phyloP scores from a whole-genome alignment of 2,329 filamentous ascomycete species.

The Lithohypha guttulata region DNA sequence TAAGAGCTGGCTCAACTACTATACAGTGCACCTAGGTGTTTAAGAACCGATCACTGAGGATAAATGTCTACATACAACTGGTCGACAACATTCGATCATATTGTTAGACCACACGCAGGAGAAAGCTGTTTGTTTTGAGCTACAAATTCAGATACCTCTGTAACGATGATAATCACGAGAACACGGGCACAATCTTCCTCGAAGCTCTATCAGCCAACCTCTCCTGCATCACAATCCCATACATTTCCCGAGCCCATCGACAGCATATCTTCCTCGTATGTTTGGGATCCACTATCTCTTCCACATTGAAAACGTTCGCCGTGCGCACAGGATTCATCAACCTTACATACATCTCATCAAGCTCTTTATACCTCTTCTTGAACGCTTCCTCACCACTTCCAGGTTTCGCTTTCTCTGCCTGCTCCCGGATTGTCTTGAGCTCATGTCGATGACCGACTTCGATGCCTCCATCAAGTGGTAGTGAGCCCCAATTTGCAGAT shows the following conservation, averaged over 20 bases:
- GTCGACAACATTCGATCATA: no score
- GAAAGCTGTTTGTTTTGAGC: no score
- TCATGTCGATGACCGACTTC: slow-evolving; percentile 54
- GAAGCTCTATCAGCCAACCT: slow-evolving; percentile 34
- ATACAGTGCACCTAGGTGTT: no score
- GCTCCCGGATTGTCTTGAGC: slow-evolving; percentile 37
- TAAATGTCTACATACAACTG: no score
- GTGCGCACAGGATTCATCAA: slow-evolving; percentile 56
- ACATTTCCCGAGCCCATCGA: slow-evolving; percentile 47
- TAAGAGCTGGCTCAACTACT: no score
- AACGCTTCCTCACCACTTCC: slow-evolving; percentile 41
- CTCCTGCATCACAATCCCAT: slow-evolving; percentile 41
- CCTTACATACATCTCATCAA: slow-evolving; percentile 50
- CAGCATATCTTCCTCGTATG: slow-evolving; percentile 45
- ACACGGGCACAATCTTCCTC: slow-evolving; percentile 35
- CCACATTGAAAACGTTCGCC: slow-evolving; percentile 52
- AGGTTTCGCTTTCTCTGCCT: slow-evolving; percentile 30
- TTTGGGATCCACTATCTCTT: slow-evolving; percentile 56
- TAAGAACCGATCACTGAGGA: no score
- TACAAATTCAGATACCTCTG: no score
- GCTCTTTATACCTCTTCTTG: slow-evolving; percentile 42
- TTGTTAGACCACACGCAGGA: no score
- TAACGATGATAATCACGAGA: slow-evolving; percentile 19
- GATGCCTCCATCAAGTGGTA: slow-evolving; percentile 54
- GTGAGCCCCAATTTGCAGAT: slow-evolving; percentile 50